A percentile compares a stretch with the other conserved stretches of the same genome.
phyloP scores from a whole-genome alignment of 1,284 basidiomycete species.

The Microbotryum scabiosae region DNA sequence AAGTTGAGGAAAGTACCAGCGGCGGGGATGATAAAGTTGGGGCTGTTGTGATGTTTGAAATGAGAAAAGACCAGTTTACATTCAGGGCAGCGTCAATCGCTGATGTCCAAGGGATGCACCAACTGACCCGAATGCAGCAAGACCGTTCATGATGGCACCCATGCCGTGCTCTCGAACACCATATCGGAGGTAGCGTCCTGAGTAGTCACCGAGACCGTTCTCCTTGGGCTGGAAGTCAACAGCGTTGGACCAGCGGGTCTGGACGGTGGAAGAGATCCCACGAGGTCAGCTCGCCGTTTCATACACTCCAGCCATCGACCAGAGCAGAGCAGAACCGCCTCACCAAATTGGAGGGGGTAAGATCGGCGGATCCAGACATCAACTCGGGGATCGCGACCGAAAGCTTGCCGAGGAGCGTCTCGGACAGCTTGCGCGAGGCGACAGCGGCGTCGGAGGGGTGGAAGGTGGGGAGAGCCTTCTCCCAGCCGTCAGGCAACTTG shows the following conservation, averaged over 20 bases:
- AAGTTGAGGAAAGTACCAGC: conserved; percentile 58
- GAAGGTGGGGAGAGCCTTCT: conserved; percentile 74
- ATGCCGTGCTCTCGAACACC: conserved; percentile 97
- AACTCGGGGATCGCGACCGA: conserved; percentile 66
- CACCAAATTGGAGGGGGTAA: conserved; percentile 29
- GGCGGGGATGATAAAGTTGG: conserved; percentile 32
- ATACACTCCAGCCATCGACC: conserved; percentile 38
- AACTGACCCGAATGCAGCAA: conserved; percentile 33
- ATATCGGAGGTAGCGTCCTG: conserved; percentile 85
- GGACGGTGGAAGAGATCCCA: conserved; percentile 20
- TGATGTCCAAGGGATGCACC: too few relatives aligned
- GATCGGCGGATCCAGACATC: conserved; percentile 34
- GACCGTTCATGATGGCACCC: conserved; percentile 71
- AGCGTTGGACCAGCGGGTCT: conserved; percentile 69
- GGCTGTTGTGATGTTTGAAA: conserved; percentile 17
- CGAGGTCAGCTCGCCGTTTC: not conserved
- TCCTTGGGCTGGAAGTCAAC: conserved; percentile 87
- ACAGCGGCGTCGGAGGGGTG: conserved; percentile 70
- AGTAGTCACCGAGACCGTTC: conserved; percentile 72
- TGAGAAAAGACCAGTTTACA: not conserved
- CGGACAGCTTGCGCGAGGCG: conserved; percentile 86
- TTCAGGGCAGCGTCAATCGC: conserved; percentile 5
- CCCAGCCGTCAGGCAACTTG: conserved; percentile 77
- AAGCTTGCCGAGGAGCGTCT: conserved; percentile 73
- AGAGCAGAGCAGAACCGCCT: not conserved